Evolutionary conservation across 2,329 filamentous ascomycete genomes (phyloP).

Genomic region (Neocucurbitaria cava): DNA sequence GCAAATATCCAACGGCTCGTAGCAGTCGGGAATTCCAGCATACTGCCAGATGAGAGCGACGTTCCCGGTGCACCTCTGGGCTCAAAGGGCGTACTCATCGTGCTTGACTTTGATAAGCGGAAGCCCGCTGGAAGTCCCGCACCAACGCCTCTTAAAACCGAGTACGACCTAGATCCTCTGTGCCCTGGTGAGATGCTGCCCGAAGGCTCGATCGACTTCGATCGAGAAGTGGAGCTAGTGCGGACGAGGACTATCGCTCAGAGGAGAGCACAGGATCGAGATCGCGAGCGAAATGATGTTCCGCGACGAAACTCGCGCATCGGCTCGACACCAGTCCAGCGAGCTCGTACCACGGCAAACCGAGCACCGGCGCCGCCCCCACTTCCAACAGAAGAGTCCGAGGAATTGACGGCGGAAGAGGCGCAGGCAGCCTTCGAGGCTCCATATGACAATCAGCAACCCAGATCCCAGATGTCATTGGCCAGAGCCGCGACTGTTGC

Average conservation of each 20-base stretch:
- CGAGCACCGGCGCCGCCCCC: slow-evolving; percentile 25
- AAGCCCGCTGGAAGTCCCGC: slow-evolving; percentile 27
- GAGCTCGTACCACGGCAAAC: slow-evolving; percentile 38
- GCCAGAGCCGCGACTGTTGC: slow-evolving; percentile 54
- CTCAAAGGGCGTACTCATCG: slow-evolving; percentile 47
- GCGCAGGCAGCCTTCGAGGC: slow-evolving; percentile 48
- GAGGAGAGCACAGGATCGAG: slow-evolving; percentile 40
- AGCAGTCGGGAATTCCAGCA: slow-evolving; percentile 47
- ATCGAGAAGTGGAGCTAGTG: slow-evolving; percentile 50
- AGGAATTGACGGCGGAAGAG: slow-evolving; percentile 43
- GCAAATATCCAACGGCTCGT: slow-evolving; percentile 44
- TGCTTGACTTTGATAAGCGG: slow-evolving; percentile 48
- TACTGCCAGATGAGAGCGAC: slow-evolving; percentile 27
- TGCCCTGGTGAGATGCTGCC: slow-evolving; percentile 48
- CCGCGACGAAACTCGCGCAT: slow-evolving; percentile 37
- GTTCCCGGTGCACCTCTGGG: slow-evolving; percentile 35
- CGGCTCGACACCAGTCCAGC: slow-evolving; percentile 31
- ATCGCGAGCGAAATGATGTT: slow-evolving; percentile 30
- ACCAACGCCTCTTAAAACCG: slow-evolving; percentile 37
- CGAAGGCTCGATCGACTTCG: slow-evolving; percentile 50
- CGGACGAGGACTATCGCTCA: slow-evolving; percentile 48
- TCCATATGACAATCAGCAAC: slow-evolving; percentile 50
- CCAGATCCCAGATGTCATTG: slow-evolving; percentile 48
- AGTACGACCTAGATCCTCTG: slow-evolving; percentile 48
- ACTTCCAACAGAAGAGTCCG: slow-evolving; percentile 36